Conservation (phyloP, 148 eudicot genomes). For the Rhododendron ferrugineum region DNA sequence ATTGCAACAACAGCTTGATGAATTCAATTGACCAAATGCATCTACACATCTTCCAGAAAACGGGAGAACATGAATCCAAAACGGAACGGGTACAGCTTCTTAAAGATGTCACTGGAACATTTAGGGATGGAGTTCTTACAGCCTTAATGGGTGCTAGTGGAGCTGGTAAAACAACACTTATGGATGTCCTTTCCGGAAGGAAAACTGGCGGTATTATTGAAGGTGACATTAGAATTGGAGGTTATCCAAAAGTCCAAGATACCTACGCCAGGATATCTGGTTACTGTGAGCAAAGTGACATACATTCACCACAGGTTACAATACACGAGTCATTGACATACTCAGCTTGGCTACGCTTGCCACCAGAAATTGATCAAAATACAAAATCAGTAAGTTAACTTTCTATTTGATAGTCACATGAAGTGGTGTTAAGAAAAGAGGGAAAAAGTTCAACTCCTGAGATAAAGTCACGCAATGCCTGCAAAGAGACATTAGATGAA, state of each 20-base stretch:
- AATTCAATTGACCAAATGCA: neutral
- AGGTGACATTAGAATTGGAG: no score
- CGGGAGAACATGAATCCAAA: conserved; percentile 10
- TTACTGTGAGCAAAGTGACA: no score
- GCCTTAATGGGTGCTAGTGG: conserved; percentile 42
- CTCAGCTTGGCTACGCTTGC: conserved; percentile 31
- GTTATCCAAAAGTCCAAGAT: no score
- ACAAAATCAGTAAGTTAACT: conserved; percentile 1
- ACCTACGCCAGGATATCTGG: no score
- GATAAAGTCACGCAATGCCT: neutral
- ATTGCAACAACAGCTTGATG: neutral
- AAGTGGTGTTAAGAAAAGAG: neutral
- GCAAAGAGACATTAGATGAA: neutral
- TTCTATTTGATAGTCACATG: neutral
- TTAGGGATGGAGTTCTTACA: conserved; percentile 31
- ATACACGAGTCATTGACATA: conserved; percentile 24
- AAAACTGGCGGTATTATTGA: no score
- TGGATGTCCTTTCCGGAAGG: conserved; percentile 30
- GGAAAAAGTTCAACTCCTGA: neutral
- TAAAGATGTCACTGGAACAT: conserved; percentile 26
- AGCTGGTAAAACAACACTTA: conserved; percentile 35
- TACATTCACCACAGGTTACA: no score
- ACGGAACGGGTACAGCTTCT: conserved; percentile 21
- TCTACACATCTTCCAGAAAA: conserved; percentile 16
- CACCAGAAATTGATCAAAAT: conserved; percentile 12